Base-by-base conservation (phyloP, 2,329 filamentous ascomycete genomes). In the Trichoderma aggressivum region DNA sequence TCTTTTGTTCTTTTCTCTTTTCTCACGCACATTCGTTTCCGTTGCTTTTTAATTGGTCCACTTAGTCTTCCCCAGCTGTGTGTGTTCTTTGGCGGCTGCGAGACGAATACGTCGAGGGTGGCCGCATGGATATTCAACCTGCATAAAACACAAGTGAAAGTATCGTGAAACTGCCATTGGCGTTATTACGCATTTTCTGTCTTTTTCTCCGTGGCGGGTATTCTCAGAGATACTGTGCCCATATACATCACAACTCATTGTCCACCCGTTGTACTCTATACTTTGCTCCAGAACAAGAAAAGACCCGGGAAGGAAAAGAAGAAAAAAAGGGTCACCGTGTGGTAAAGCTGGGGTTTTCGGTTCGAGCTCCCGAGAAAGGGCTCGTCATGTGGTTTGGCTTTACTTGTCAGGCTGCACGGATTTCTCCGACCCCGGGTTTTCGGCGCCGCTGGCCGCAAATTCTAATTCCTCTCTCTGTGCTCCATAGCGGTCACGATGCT, bases 381-480 rank as follows among this genome's bases (percentile, higher is more conserved):
- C 55, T 47, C 43, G 56, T 68, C 65, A 68, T 68, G 65, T 60
- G 56, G 65, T 30, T 59, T 28, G 28, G 14, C 16, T 34, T 34
- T 11, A 11, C 32, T 34, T 26, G 3, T 55, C 63, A 56, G 11
- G 50, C 63, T 58, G 61, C 18, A 53, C 64, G 65, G 65, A 56
- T 60, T 68, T 68, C 50, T 56, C 65, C 65, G 65, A 60, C 65
- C 65, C 65, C 65, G 65, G 65, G 55, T 68, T 68, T 68, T 68
- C 53, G 53, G 61, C 39, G 61, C 61, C 36, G 61, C 61, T 14
- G 36, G 63, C 43, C 43, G 32, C 50, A 32, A 11, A 12, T 58
- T 39, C 55, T 32, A n/a, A n/a, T n/a, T n/a, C n/a, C n/a, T n/a
- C n/a, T n/a, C n/a, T n/a, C n/a, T n/a, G n/a, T n/a, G n/a, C 63